Evolutionary conservation across 2,329 filamentous ascomycete genomes (phyloP), one percentile per base, ranked within the genome.

Genomic region (Cordyceps farinosa): DNA sequence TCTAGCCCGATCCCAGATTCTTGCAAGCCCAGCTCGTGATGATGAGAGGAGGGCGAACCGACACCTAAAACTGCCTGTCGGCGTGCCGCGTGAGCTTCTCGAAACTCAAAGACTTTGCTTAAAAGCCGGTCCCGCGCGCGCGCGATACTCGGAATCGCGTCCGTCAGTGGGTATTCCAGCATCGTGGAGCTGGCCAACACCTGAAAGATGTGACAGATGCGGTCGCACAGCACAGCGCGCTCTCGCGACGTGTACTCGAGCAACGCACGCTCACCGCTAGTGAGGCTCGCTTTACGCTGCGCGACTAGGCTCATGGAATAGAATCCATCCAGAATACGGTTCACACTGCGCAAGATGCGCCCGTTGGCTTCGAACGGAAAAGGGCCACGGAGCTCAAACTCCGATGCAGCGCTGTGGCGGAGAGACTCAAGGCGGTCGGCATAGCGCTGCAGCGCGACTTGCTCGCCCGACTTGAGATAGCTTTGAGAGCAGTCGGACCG

Each of bases 221-320:
- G 86, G 53, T 90, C 87, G 69, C 90, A 94, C 45, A 97, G 80
- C 66, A 92, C 87, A 10, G 84, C 87, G 52, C 93, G 84, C 75
- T 97, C 92, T n/a, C 84, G 80, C 1, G 85, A 82, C 1, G 93
- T 97, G 73, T 89, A 91, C 65, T 84, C 82, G 40, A 97, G 78
- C 54, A 96, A 82, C 8, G 88, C 87, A 59, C 87, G 85, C 76
- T 97, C 92, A 2, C 92, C 92, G 36, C 87, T 83, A 5, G 87
- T 91, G 1, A 90, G 84, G 53, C 84, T 84, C 4, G 88, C 80
- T 64, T 92, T 90, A 69, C 92, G 92, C 71, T 89, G 82, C 50
- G 96, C 91, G 64, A 96, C 87, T 10, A 96, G 85, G 68, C 93
- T 95, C 90, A 97, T 96, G 63, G 92, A 90, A 71, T 96, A 91